These are phyloP conservation scores for Symbiotaphrina buchneri DNA, from an alignment of 495 filamentous ascomycete genomes.

Conservation along the genomic window DNA sequence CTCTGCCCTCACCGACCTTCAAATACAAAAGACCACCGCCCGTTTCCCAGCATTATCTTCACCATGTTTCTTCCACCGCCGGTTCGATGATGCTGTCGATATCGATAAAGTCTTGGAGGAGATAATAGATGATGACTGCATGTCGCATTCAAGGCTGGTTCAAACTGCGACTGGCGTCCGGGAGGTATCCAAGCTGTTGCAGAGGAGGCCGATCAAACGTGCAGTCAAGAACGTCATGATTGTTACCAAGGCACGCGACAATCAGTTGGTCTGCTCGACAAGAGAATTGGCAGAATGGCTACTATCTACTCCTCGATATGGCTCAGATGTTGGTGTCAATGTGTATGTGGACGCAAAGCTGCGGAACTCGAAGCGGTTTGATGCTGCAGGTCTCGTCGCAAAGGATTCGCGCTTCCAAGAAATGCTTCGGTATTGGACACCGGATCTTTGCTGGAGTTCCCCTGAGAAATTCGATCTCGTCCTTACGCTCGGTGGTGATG, in stretches of 20 bases:
- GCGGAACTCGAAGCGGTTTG: constrained; percentile 66
- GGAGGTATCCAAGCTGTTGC: constrained; percentile 84
- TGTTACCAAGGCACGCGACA: constrained; percentile 88
- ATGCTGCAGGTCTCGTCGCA: constrained; percentile 45
- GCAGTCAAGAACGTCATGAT: constrained; percentile 88
- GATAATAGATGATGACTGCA: constrained; percentile 69
- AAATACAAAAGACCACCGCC: too few species aligned
- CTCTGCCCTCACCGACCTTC: background rate
- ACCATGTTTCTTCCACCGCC: constrained; percentile 91
- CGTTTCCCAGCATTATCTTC: constrained; percentile 49
- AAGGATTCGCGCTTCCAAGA: constrained; percentile 45
- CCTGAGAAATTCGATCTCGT: constrained; percentile 89
- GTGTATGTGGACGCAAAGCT: constrained; percentile 92
- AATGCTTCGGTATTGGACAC: constrained; percentile 85
- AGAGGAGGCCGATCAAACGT: constrained; percentile 67
- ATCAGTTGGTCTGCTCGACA: constrained; percentile 65
- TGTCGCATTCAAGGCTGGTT: constrained; percentile 78
- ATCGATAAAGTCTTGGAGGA: constrained; percentile 90
- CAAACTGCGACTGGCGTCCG: constrained; percentile 88
- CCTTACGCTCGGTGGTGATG: constrained; percentile 77
- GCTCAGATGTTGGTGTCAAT: constrained; percentile 56
- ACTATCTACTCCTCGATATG: constrained; percentile 61
- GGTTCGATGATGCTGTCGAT: constrained; percentile 90
- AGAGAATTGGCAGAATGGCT: constrained; percentile 73
- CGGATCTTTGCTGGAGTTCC: constrained; percentile 72